Base-by-base conservation (phyloP, 2,329 filamentous ascomycete species). In the Alternaria sp. region DNA sequence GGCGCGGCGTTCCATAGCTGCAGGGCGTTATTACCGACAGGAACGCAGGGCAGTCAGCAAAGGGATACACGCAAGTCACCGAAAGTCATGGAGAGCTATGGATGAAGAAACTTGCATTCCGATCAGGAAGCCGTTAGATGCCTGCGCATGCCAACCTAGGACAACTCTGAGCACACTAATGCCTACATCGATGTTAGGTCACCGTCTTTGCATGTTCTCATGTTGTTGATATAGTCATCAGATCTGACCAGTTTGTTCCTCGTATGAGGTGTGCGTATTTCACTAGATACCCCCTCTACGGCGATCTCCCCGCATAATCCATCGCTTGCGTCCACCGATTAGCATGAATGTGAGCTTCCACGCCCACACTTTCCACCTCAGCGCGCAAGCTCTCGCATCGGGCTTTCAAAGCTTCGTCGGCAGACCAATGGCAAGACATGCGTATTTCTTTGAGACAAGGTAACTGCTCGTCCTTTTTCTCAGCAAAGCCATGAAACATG, bases 401-500 rank as follows among this genome's bases (percentile, higher is more conserved):
- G 36, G n/a, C 15, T 40, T 40, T 40, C n/a, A 40, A 40, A 40
- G 36, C n/a, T 17, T 40, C 36, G 36, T 40, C 36, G n/a, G 36
- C 36, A 40, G 36, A 40, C 36, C 36, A 40, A 40, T 40, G 36
- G 0, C 36, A 40, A 40, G 36, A 40, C 36, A 40, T 40, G n/a
- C 36, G 36, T 10, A 40, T 40, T 0, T 40, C 36, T 10, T 17
- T 17, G 36, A 40, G 36, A n/a, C 36, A 40, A 40, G 36, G 36
- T 3, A 40, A 40, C n/a, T 40, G 36, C 36, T 10, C 36, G 36
- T 40, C 36, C n/a, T 40, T 40, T 40, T 40, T 40, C 30, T 63
- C 63, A 25, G 60, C 60, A 63, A 66, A 66, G 56, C 46, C 56
- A 52, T 63, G 59, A 59, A 66, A 63, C 63, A 66, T 63, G 56